These are phyloP conservation scores for Hericium erinaceus DNA, from an alignment of 768 basidiomycete species.

Conservation along the genomic window DNA sequence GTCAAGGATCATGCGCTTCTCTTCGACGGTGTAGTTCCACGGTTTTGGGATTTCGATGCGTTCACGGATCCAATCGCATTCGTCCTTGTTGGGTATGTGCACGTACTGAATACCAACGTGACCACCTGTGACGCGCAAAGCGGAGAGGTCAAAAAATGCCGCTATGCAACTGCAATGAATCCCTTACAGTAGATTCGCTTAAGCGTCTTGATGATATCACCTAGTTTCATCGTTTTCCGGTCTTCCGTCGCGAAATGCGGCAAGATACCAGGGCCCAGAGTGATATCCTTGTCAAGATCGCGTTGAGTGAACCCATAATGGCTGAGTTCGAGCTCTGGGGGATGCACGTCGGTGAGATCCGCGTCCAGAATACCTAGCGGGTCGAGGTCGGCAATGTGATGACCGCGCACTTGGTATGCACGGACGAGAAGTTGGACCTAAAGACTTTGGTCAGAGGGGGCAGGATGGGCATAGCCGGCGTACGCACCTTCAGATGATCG, in stretches of 20 bases:
- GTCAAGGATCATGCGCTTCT: constrained; percentile 98
- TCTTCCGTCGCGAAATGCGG: constrained; percentile 90
- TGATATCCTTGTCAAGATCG: constrained; percentile 91
- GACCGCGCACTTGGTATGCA: constrained; percentile 98
- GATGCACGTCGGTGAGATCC: constrained; percentile 69
- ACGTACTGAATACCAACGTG: constrained; percentile 85
- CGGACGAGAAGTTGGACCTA: constrained; percentile 96
- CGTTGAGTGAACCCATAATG: constrained; percentile 93
- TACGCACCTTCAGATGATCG: constrained; percentile 83
- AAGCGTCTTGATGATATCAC: constrained; percentile 86
- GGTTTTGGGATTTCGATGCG: constrained; percentile 92
- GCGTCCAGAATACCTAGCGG: constrained; percentile 89
- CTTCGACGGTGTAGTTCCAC: constrained; percentile 96
- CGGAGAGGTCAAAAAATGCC: constrained; percentile 3
- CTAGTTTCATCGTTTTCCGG: constrained; percentile 75
- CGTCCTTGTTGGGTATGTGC: constrained; percentile 96
- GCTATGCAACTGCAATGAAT: not conserved
- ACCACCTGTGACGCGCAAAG: constrained; percentile 43
- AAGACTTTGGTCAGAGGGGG: not conserved
- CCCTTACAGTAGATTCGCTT: constrained; percentile 89
- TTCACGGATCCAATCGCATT: constrained; percentile 98
- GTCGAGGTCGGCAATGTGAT: constrained; percentile 92
- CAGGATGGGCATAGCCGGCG: not conserved
- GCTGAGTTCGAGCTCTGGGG: constrained; percentile 87
- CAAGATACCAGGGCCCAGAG: constrained; percentile 90